These are phyloP conservation scores for Oryza rufipogon DNA, from an alignment of 176 grass and related monocot genomes.

Conservation along the genomic window DNA sequence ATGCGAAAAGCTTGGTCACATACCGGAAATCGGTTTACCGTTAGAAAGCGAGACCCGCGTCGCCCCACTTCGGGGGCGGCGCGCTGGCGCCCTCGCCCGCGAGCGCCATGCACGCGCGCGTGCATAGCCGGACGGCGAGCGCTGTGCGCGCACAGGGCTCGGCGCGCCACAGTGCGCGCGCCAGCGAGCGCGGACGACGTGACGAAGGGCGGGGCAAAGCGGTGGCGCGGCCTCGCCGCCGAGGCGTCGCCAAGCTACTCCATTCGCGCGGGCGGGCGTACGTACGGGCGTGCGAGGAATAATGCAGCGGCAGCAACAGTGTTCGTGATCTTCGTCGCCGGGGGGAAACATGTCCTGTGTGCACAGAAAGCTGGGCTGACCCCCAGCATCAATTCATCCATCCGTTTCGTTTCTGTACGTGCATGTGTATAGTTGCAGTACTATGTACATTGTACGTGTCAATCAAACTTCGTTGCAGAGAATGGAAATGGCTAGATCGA, in stretches of 20 bases:
- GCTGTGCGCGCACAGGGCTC: conserved; percentile 49
- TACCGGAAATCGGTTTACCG: conserved; percentile 30
- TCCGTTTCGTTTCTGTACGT: background rate
- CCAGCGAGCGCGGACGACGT: conserved; percentile 4
- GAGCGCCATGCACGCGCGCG: background rate
- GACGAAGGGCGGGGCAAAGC: conserved; percentile 31
- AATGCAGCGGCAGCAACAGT: conserved; percentile 34
- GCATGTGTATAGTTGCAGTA: background rate
- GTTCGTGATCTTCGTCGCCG: background rate
- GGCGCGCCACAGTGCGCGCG: conserved; percentile 10
- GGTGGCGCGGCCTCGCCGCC: conserved; percentile 27
- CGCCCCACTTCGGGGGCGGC: conserved; percentile 34
- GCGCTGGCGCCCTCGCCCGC: background rate
- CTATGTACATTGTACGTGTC: background rate
- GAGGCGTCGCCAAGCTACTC: conserved; percentile 45
- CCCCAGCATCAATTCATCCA: background rate
- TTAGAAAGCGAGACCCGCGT: conserved; percentile 35
- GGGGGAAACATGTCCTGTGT: background rate
- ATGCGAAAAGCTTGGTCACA: conserved; percentile 31
- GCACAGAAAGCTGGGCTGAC: background rate
- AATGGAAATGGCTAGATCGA: background rate
- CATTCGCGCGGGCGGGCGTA: background rate
- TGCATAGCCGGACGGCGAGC: background rate
- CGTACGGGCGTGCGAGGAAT: background rate
- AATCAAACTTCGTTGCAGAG: background rate